Evolutionary conservation across 176 grass and related monocot genomes (phyloP), one percentile per base, ranked within the genome.

Genomic region (Cenchrus fungigraminus): DNA sequence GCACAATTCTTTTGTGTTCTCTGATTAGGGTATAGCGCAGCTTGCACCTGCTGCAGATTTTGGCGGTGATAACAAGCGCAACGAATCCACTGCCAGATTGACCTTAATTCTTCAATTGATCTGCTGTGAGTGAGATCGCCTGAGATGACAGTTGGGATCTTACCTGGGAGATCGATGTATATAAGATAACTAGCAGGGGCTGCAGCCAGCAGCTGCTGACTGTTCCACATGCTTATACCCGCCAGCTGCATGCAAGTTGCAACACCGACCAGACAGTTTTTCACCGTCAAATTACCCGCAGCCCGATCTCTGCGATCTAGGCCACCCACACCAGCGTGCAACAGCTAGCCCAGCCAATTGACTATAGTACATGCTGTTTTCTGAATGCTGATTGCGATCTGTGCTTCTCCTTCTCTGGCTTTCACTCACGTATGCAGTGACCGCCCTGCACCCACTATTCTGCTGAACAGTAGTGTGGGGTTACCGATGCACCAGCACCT

Each of bases 191-290:
- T 40, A 40, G 37, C 37, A 40, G 5, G 3, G 8, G 15, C 70
- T 19, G 16, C 25, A 45, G 1, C 31, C 5, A 4, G 14, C 77
- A 28, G 84, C 34, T 6, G 31, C 64, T 28, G n/a, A 32, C 28
- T 3, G 65, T 31, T 9, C 8, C 71, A 11, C 59, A 12, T 62
- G 59, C 59, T 54, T 40, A 65, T 71, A 77, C 83, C 83, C 40
- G 64, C 43, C 83, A 49, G 8, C 11, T 52, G 66, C 84, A 63
- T 52, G 66, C 84, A 63, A 86, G 44, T 86, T 86, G 77, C 59
- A 45, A 65, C 69, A 65, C 69, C 85, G 69, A 80, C 77, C 68
- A 44, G 3, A 28, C 46, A 13, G 25, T 72, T 79, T 71, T 56
- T 44, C 62, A 74, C 85, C 15, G 32, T 17, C 31, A 19, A 44